A percentile compares a stretch with the other conserved stretches of the same genome.
These are phyloP conservation scores for Pseudocercospora vitis DNA, from an alignment of 2,329 filamentous ascomycete genomes.

Conservation along the genomic window DNA sequence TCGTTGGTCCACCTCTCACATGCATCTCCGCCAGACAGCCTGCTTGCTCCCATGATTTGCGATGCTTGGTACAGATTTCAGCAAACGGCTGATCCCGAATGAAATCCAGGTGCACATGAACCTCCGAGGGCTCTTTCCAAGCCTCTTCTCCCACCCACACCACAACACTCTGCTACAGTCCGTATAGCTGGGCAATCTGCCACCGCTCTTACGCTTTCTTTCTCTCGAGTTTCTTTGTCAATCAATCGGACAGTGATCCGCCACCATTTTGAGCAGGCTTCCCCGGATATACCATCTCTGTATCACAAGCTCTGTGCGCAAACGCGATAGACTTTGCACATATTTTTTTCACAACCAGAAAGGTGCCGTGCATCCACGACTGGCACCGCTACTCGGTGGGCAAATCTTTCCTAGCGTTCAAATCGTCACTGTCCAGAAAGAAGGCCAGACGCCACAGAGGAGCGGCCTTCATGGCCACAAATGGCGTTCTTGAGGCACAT, in stretches of 20 bases:
- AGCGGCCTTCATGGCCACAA: background rate
- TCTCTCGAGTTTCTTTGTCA: background rate
- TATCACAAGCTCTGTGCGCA: background rate
- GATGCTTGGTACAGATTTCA: background rate
- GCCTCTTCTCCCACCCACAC: background rate
- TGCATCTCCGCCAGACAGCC: background rate
- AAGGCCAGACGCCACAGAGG: background rate
- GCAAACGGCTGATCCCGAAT: background rate
- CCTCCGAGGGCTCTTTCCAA: background rate
- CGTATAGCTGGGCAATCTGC: background rate
- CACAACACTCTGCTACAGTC: background rate
- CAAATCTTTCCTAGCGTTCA: background rate
- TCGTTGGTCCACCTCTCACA: background rate
- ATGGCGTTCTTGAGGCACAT: constrained; percentile 8
- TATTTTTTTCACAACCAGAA: background rate
- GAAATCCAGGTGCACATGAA: background rate
- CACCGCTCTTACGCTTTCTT: background rate
- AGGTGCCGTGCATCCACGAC: background rate
- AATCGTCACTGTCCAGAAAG: background rate
- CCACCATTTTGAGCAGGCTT: background rate
- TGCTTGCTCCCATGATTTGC: background rate
- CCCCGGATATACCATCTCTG: background rate
- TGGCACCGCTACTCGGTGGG: background rate
- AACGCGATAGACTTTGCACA: background rate
- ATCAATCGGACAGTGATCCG: background rate